These are phyloP conservation scores for Yarrowia sp. DNA, from an alignment of 805 yeast species.

Conservation along the genomic window DNA sequence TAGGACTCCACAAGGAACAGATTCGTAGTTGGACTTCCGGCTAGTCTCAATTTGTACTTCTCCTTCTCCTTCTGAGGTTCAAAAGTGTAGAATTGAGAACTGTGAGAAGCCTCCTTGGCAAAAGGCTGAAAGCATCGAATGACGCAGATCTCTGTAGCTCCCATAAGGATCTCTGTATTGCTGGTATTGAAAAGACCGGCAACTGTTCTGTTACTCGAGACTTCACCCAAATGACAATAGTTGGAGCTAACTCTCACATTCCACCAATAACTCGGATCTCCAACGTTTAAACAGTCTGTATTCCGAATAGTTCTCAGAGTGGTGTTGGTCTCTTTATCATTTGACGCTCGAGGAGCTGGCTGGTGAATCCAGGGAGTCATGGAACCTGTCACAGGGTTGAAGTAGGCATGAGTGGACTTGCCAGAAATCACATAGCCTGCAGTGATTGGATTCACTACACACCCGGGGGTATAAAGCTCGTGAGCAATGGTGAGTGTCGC, in stretches of 20 bases:
- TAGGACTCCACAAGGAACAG: constrained; percentile 33
- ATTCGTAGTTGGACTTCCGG: constrained; percentile 17
- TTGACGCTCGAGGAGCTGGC: not conserved
- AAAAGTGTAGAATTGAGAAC: constrained; percentile 2
- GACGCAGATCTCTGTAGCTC: not conserved
- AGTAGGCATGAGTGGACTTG: constrained; percentile 7
- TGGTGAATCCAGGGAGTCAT: constrained; percentile 25
- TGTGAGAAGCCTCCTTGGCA: not conserved
- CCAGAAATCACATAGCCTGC: constrained; percentile 15
- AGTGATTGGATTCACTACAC: not conserved
- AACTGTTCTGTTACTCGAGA: not conserved
- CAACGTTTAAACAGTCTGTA: constrained; percentile 12
- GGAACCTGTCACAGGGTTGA: constrained; percentile 3
- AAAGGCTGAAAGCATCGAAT: constrained; percentile 9
- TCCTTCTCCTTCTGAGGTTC: not conserved
- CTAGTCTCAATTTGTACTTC: not conserved
- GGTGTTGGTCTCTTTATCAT: constrained; percentile 6
- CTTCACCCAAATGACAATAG: not conserved
- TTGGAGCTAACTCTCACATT: not conserved
- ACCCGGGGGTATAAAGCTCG: constrained; percentile 1
- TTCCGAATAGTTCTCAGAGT: not conserved
- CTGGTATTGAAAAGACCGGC: constrained; percentile 14
- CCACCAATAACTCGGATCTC: constrained; percentile 29
- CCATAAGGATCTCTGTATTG: not conserved
- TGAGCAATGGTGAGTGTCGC: not conserved